Evolutionary conservation across 805 yeast species (phyloP).

Genomic region (Cephaloascus albidus): DNA sequence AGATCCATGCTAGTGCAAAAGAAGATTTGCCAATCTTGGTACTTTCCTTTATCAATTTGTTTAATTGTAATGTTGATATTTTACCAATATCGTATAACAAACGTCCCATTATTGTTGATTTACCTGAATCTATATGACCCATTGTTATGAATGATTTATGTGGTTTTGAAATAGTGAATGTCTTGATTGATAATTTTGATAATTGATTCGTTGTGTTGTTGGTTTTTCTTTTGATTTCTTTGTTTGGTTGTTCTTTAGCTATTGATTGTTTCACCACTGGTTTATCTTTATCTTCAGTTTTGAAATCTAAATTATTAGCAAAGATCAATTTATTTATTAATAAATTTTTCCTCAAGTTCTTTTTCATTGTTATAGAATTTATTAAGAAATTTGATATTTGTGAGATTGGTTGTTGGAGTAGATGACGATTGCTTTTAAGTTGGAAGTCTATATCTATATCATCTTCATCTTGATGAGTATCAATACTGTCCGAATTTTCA

Average conservation of each 20-base stretch:
- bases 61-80: constrained; percentile 54
- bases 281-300: neutral
- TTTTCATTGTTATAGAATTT: neutral
- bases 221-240: too few relatives aligned
- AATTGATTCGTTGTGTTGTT: neutral
- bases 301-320: neutral
- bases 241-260: too few relatives aligned
- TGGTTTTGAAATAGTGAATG: constrained; percentile 26
- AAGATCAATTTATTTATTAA: too few relatives aligned
- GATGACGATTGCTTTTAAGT: too few relatives aligned
- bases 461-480: too few relatives aligned
- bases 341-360: neutral
- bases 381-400: too few relatives aligned
- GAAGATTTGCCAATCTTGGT: constrained; percentile 65
- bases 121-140: constrained; percentile 85
- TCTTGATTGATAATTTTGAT: neutral
- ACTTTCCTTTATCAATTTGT: constrained; percentile 55
- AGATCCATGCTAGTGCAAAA: constrained; percentile 77
- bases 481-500: too few relatives aligned
- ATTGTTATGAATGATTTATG: constrained; percentile 67
- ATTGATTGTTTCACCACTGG: too few relatives aligned
- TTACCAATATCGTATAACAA: constrained; percentile 58
- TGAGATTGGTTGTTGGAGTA: too few relatives aligned
- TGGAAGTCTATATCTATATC: too few relatives aligned
- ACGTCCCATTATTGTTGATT: constrained; percentile 73